These are phyloP conservation scores for Sugiyamaella neomexicana DNA, from an alignment of 1,139 yeast genomes.

Conservation along the genomic window DNA sequence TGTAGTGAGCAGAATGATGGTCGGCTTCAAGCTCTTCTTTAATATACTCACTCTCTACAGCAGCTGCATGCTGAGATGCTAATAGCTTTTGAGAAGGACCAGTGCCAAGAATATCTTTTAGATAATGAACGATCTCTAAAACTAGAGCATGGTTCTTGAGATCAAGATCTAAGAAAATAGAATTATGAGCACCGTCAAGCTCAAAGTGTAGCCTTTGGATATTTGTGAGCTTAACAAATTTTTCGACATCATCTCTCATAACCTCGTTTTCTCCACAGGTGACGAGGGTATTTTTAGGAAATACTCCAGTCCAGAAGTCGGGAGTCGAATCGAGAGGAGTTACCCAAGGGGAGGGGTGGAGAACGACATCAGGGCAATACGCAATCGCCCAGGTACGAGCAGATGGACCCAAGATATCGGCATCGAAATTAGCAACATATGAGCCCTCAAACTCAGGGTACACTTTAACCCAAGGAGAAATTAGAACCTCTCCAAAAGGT, in stretches of 20 bases:
- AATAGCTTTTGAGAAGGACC: conserved; percentile 10
- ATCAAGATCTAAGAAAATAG: conserved; percentile 14
- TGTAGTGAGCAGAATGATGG: background rate
- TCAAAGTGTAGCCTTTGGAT: conserved; percentile 12
- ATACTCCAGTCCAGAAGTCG: conserved; percentile 18
- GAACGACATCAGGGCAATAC: conserved; percentile 7
- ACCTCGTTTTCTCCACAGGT: conserved; percentile 18
- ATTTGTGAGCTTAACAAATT: conserved; percentile 6
- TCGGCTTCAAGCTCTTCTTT: background rate
- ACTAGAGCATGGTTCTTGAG: conserved; percentile 13
- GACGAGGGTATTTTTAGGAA: conserved; percentile 15
- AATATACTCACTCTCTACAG: background rate
- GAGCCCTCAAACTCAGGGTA: conserved; percentile 17
- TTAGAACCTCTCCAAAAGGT: conserved; percentile 16
- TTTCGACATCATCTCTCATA: conserved; percentile 18
- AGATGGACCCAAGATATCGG: conserved; percentile 15
- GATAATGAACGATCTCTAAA: conserved; percentile 15
- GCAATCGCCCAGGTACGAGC: conserved; percentile 14
- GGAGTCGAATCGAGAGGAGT: conserved; percentile 16
- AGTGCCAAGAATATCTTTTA: conserved; percentile 10
- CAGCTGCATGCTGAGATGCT: background rate
- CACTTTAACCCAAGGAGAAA: conserved; percentile 19
- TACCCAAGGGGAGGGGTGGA: conserved; percentile 11
- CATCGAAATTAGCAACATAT: conserved; percentile 15
- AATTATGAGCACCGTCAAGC: conserved; percentile 17